Evolutionary conservation across 2,329 filamentous ascomycete species (phyloP), one percentile per base, ranked within the genome.

Genomic region (Epichloe gansuensis): DNA sequence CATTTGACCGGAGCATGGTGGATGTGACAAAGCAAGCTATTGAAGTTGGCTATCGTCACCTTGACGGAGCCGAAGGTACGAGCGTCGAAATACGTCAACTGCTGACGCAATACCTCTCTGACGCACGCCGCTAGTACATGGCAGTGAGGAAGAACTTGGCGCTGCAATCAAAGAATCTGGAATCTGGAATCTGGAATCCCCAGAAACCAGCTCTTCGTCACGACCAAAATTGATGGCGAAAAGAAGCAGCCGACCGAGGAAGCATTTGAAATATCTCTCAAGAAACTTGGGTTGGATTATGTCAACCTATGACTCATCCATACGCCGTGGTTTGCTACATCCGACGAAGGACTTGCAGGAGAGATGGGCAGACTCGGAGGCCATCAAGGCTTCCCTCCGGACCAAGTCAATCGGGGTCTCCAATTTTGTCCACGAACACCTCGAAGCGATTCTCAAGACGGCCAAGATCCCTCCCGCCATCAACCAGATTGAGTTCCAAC

Each of bases 401-500:
- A 81, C 80, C 47, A 76, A 74, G 57, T 80, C 82, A 52, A 89
- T 93, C 58, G 87, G 87, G 49, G 82, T 93, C 13, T 87, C 83
- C 61, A 93, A 91, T 71, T 91, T 85, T 62, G 61, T 78, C 35
- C 68, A 74, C 58, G 62, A 68, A 43, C 70, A 85, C 57, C 66
- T 85, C 21, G 75, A 83, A 63, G 61, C 68, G 3, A 63, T 83
- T 42, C 69, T 84, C 2, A 64, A 75, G 63, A 79, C 80, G 5
- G 81, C 82, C 49, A 77, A 75, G 58, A 64, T 85, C 54, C 63
- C 71, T 3, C 87, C 87, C 0, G 81, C 78, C 6, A 77, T 86
- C 55, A 90, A 91, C 70, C 87, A 93, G 73, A 85, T 91, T 62
- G 87, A 91, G 71, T 82, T 79, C 61, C 85, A 93, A 67, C 85